phyloP scores from a whole-genome alignment of 2,329 filamentous ascomycete species.

The Pezizomycotina sp. region DNA sequence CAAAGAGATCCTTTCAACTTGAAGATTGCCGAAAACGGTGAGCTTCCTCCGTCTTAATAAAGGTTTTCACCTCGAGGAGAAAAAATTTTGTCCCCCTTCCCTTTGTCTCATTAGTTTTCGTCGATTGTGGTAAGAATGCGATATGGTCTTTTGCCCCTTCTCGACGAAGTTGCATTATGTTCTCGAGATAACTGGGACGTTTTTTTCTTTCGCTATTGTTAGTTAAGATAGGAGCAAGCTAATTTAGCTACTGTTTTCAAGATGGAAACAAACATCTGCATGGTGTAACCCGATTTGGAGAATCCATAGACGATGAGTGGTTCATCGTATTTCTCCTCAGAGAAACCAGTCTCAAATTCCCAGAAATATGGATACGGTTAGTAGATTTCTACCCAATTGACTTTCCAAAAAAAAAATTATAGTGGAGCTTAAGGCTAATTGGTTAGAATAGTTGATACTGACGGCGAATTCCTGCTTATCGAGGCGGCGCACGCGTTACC shows the following conservation, averaged over 20 bases:
- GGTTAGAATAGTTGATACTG: conserved; percentile 51
- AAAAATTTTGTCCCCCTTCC: too few species aligned
- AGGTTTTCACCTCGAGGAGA: too few species aligned
- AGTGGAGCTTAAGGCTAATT: conserved; percentile 4
- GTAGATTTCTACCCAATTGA: conserved; percentile 1
- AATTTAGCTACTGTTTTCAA: not conserved
- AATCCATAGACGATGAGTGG: conserved; percentile 96
- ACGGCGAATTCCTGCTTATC: conserved; percentile 88
- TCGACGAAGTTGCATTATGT: too few species aligned
- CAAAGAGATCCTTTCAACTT: conserved; percentile 71
- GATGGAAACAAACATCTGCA: conserved; percentile 43
- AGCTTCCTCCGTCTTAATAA: not conserved
- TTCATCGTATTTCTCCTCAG: conserved; percentile 78
- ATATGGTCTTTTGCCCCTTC: too few species aligned
- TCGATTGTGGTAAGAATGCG: too few species aligned
- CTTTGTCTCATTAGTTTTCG: too few species aligned
- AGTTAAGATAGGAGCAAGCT: too few species aligned
- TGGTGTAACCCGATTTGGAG: conserved; percentile 72
- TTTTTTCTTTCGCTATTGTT: not conserved
- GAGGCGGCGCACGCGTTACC: conserved; percentile 82
- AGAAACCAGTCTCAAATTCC: conserved; percentile 57
- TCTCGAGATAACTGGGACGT: not conserved
- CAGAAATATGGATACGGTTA: conserved; percentile 52
- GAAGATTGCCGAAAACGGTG: conserved; percentile 40
- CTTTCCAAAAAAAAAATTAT: not conserved